These are phyloP conservation scores for Pleurotus salmoneostramineus DNA, from an alignment of 768 basidiomycete genomes.

Conservation along the genomic window DNA sequence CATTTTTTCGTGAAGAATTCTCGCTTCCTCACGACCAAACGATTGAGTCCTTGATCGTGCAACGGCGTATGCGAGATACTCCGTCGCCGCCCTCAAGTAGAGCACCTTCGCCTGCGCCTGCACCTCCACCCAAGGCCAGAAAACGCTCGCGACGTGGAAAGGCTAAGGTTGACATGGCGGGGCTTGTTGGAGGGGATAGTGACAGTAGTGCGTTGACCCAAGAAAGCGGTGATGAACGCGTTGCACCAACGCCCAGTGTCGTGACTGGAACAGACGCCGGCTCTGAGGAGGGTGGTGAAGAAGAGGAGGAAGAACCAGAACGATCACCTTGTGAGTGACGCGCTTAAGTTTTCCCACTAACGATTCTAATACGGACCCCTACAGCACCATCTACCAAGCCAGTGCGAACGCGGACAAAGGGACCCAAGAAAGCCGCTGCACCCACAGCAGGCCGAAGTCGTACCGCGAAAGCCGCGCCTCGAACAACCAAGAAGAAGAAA, in stretches of 20 bases:
- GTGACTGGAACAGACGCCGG: constrained; percentile 70
- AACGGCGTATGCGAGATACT: constrained; percentile 61
- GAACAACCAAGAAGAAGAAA: constrained; percentile 42
- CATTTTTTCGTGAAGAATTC: constrained; percentile 74
- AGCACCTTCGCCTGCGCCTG: constrained; percentile 34
- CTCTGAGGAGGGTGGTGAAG: constrained; percentile 69
- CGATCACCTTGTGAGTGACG: constrained; percentile 48
- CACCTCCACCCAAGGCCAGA: constrained; percentile 13
- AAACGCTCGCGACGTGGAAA: constrained; percentile 34
- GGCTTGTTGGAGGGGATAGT: constrained; percentile 77
- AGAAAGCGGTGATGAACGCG: constrained; percentile 75
- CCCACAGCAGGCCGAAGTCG: constrained; percentile 22
- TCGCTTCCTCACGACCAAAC: constrained; percentile 54
- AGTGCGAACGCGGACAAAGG: constrained; percentile 28
- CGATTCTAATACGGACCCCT: constrained; percentile 5
- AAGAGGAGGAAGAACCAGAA: constrained; percentile 56
- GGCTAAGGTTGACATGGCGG: constrained; percentile 62
- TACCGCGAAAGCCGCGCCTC: constrained; percentile 29
- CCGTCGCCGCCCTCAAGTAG: constrained; percentile 64
- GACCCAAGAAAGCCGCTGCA: constrained; percentile 19
- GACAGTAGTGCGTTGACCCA: constrained; percentile 82
- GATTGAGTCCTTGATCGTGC: constrained; percentile 55
- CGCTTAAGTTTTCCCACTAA: background rate
- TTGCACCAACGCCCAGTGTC: constrained; percentile 57
- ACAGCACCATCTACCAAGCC: constrained; percentile 34